A percentile compares a stretch with the other conserved stretches of the same genome.
Evolutionary conservation across 331 rosid species (phyloP).

Genomic region (Spiraea crenata): DNA sequence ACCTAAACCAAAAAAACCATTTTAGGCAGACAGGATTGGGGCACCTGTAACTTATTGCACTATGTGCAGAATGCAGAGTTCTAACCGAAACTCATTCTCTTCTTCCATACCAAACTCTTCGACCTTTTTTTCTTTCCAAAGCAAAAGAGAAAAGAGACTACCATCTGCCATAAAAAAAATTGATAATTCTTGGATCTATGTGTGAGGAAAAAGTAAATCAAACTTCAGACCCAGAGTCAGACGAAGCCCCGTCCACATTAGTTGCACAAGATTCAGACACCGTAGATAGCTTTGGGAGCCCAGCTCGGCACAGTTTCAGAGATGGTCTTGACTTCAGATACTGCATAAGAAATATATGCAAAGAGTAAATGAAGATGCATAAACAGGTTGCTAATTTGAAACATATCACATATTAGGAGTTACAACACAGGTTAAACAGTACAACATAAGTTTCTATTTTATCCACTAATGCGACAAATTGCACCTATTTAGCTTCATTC

Average conservation of each 20-base stretch:
- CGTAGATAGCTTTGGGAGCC: conserved; percentile 72
- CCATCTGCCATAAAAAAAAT: conserved; percentile 73
- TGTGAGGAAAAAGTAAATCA: conserved; percentile 44
- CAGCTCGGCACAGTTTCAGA: conserved; percentile 50
- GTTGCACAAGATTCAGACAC: conserved; percentile 60
- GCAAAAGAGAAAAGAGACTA: conserved; percentile 49
- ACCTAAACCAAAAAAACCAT: conserved; percentile 43
- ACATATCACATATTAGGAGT: background rate
- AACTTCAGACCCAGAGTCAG: conserved; percentile 77
- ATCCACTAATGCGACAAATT: background rate
- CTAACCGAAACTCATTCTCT: conserved; percentile 63
- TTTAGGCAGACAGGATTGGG: conserved; percentile 61
- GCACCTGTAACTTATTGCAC: conserved; percentile 94
- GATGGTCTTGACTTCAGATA: conserved; percentile 55
- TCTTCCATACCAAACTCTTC: conserved; percentile 55
- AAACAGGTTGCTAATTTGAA: background rate
- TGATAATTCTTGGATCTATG: conserved; percentile 48
- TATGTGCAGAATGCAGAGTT: conserved; percentile 82
- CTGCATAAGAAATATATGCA: conserved; percentile 38
- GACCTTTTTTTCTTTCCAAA: conserved; percentile 32
- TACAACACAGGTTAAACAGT: background rate
- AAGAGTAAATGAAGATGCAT: background rate
- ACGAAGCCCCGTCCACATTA: conserved; percentile 55
- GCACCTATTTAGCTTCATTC: background rate
- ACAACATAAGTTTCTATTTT: no score